Evolutionary conservation across 805 yeast species (phyloP).

Genomic region (Candida maesae): DNA sequence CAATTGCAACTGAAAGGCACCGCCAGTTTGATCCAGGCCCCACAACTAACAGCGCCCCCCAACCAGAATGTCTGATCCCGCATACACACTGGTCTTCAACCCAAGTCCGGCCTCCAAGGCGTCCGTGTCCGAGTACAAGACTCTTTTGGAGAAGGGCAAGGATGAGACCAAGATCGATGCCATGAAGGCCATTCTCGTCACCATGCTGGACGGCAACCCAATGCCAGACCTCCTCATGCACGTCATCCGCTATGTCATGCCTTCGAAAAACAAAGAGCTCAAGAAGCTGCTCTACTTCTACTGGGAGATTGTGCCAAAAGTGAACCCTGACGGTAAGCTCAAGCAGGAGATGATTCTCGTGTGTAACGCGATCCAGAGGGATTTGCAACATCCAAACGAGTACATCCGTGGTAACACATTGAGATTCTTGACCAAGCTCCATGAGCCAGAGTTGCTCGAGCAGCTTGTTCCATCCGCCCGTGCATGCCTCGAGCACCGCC

Average conservation of each 20-base stretch:
- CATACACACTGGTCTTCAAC: constrained; percentile 79
- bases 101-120: constrained; percentile 59
- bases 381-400: constrained; percentile 96
- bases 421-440: constrained; percentile 84
- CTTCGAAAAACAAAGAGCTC: constrained; percentile 84
- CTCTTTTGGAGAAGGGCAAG: constrained; percentile 78
- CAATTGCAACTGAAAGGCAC: too few relatives aligned
- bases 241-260: constrained; percentile 95
- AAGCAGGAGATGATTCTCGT: constrained; percentile 98
- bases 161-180: constrained; percentile 86
- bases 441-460: constrained; percentile 91
- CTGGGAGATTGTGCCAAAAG: constrained; percentile 97
- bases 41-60: background rate
- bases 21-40: background rate
- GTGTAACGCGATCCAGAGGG: constrained; percentile 96
- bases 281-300: constrained; percentile 91
- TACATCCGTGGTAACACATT: constrained; percentile 93
- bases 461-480: constrained; percentile 93
- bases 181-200: constrained; percentile 81
- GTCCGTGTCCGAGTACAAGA: constrained; percentile 69
- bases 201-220: constrained; percentile 89
- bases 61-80: constrained; percentile 33
- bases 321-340: constrained; percentile 82
- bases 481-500: constrained; percentile 90
- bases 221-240: constrained; percentile 94